Conservation (phyloP, 495 filamentous ascomycete genomes). For the Saxophila tyrrhenica region DNA sequence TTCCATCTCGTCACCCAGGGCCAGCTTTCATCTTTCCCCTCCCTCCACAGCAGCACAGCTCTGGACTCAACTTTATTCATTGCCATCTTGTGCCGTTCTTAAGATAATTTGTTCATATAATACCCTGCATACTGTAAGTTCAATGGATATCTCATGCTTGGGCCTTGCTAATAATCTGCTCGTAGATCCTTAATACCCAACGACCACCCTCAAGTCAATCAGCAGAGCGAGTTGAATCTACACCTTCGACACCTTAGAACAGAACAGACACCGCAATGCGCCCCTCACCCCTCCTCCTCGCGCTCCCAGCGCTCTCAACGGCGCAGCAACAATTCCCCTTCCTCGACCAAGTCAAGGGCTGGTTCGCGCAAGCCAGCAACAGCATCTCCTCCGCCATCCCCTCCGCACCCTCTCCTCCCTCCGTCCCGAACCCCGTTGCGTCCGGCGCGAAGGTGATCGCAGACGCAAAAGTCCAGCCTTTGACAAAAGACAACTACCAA, state of each 20-base stretch:
- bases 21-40: background rate
- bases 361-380: slow-evolving; percentile 49
- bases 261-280: too few species aligned
- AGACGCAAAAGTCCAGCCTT: slow-evolving; percentile 39
- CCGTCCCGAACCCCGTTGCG: slow-evolving; percentile 35
- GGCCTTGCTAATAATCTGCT: background rate
- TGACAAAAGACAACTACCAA: slow-evolving; percentile 67
- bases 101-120: too few species aligned
- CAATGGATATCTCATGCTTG: background rate
- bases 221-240: too few species aligned
- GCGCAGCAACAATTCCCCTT: slow-evolving; percentile 66
- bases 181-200: background rate
- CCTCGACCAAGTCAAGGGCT: slow-evolving; percentile 54
- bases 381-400: slow-evolving; percentile 49
- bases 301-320: slow-evolving; percentile 57
- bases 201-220: background rate
- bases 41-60: too few species aligned
- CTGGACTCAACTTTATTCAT: too few species aligned
- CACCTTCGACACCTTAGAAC: too few species aligned
- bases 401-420: slow-evolving; percentile 36
- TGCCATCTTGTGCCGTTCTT: too few species aligned
- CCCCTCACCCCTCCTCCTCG: slow-evolving; percentile 51
- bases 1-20: background rate
- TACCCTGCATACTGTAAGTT: background rate
- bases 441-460: slow-evolving; percentile 44